Conservation (phyloP, 192 early-diverging fungal species). For the Chytriomyces sp. region DNA sequence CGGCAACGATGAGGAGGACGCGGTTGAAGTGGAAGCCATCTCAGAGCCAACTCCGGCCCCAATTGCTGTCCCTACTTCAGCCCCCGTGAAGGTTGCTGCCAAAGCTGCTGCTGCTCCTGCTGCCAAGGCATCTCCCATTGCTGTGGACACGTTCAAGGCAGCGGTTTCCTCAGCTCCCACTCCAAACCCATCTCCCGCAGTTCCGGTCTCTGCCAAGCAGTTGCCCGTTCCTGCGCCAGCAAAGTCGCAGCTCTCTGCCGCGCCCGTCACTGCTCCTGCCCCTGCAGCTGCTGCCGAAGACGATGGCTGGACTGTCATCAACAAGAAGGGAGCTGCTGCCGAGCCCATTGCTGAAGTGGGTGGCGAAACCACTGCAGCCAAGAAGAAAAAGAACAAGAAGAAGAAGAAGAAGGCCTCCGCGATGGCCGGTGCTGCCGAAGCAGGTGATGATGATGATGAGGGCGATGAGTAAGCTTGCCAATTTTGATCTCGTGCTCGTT, state of each 20-base stretch:
- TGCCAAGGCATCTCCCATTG: not conserved
- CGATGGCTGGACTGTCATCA: constrained; percentile 47
- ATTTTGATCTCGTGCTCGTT: no score
- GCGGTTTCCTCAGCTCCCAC: constrained; percentile 12
- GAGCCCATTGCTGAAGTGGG: not conserved
- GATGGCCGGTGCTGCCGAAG: constrained; percentile 11
- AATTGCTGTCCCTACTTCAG: not conserved
- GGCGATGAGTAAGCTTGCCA: constrained; percentile 13
- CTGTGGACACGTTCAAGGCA: constrained; percentile 5
- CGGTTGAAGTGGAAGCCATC: not conserved
- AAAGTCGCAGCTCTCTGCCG: no score
- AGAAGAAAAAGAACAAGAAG: constrained; percentile 46
- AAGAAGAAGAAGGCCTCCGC: constrained; percentile 48
- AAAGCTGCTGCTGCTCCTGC: constrained; percentile 17
- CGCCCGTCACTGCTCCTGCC: not conserved
- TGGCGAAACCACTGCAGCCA: constrained; percentile 11
- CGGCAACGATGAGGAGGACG: not conserved
- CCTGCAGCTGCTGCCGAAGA: not conserved
- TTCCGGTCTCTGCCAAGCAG: not conserved
- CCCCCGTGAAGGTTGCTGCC: constrained; percentile 3
- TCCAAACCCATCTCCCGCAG: constrained; percentile 1
- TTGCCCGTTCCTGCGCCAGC: no score
- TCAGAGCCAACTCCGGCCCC: constrained; percentile 8
- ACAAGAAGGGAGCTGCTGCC: constrained; percentile 28
- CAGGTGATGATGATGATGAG: constrained; percentile 24